Conservation (phyloP, 2,329 filamentous ascomycete species). For the Aspergillus awamori region DNA sequence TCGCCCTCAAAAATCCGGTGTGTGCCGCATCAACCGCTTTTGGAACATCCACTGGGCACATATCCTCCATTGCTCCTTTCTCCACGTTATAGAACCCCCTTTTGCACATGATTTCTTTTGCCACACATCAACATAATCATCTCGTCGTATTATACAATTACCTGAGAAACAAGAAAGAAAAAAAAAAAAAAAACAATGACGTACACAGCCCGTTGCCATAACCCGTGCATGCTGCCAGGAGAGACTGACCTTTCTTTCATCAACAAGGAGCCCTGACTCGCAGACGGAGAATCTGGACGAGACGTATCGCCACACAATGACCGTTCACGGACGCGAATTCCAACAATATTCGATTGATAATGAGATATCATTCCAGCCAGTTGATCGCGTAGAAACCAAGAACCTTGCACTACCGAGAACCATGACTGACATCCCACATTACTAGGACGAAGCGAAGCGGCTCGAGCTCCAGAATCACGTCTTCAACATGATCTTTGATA, state of each 20-base stretch:
- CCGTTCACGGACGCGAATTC: constrained; percentile 65
- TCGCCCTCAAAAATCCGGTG: constrained; percentile 20
- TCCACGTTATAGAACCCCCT: constrained; percentile 14
- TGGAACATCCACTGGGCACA: constrained; percentile 27
- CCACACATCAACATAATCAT: constrained; percentile 5
- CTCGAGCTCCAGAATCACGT: constrained; percentile 66
- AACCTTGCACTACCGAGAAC: neutral
- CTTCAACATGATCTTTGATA: constrained; percentile 66
- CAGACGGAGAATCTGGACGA: constrained; percentile 58
- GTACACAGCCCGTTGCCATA: constrained; percentile 27
- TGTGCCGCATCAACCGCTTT: constrained; percentile 30
- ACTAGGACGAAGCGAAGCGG: constrained; percentile 68
- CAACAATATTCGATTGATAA: constrained; percentile 69
- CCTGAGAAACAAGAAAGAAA: neutral
- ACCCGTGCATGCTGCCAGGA: constrained; percentile 13
- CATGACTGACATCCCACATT: constrained; percentile 17
- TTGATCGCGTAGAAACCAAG: constrained; percentile 64
- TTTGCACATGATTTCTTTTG: constrained; percentile 5
- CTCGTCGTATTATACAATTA: constrained; percentile 3
- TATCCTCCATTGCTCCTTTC: constrained; percentile 21
- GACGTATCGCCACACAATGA: constrained; percentile 61
- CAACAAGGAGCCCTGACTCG: constrained; percentile 47
- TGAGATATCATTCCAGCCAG: constrained; percentile 66
- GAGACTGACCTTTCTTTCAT: constrained; percentile 30
- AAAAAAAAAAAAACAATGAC: constrained; percentile 33